Evolutionary conservation across 2,329 filamentous ascomycete species (phyloP).

Genomic region (Zopfia rhizophila): DNA sequence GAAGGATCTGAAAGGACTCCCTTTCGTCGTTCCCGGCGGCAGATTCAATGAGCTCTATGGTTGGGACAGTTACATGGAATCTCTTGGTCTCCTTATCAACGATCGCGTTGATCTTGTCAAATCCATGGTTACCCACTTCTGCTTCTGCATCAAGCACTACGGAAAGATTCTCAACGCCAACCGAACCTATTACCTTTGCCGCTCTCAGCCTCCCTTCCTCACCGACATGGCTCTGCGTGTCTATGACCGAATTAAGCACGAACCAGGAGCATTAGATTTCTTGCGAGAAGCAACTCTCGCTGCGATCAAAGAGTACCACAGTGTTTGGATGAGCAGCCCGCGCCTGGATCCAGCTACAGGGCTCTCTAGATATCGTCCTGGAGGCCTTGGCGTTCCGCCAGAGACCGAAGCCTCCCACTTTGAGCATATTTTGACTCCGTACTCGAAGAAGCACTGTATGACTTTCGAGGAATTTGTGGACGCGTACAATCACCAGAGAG

Average conservation of each 20-base stretch:
- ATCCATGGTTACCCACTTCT: slow-evolving; percentile 95
- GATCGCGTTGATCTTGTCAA: slow-evolving; percentile 89
- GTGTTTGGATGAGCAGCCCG: slow-evolving; percentile 80
- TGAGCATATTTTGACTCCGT: slow-evolving; percentile 81
- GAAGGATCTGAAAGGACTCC: slow-evolving; percentile 78
- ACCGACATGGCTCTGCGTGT: slow-evolving; percentile 97
- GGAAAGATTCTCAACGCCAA: slow-evolving; percentile 98
- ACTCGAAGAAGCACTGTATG: slow-evolving; percentile 85
- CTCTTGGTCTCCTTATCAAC: slow-evolving; percentile 85
- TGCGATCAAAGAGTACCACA: slow-evolving; percentile 96
- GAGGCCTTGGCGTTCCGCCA: slow-evolving; percentile 85
- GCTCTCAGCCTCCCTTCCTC: slow-evolving; percentile 95
- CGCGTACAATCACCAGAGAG: slow-evolving; percentile 82
- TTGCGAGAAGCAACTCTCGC: slow-evolving; percentile 82
- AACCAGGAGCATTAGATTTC: slow-evolving; percentile 83
- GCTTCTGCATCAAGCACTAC: slow-evolving; percentile 98
- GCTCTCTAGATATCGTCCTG: slow-evolving; percentile 84
- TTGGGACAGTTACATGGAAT: slow-evolving; percentile 99
- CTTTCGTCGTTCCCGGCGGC: slow-evolving; percentile 97
- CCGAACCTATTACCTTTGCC: slow-evolving; percentile 91
- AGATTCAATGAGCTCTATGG: slow-evolving; percentile 98
- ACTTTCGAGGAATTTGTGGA: slow-evolving; percentile 84
- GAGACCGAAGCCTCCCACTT: slow-evolving; percentile 93
- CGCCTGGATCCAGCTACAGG: slow-evolving; percentile 81
- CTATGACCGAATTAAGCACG: slow-evolving; percentile 91